Evolutionary conservation across 2,329 filamentous ascomycete species (phyloP), one percentile per base, ranked within the genome.

Genomic region (Ophiostoma quercus): DNA sequence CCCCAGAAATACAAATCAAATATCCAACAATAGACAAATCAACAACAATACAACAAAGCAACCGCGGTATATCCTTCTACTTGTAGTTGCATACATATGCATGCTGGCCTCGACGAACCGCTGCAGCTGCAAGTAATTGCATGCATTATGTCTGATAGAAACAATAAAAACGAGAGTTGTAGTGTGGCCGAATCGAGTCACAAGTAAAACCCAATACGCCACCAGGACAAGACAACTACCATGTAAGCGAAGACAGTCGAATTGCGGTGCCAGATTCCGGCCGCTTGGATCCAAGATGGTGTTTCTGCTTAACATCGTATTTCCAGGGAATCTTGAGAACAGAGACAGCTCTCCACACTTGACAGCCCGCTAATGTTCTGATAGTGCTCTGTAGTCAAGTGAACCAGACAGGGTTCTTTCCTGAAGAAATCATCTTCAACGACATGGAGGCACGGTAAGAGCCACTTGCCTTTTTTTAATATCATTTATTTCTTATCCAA

Each of bases 41-140:
- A 22, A 34, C 1, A 34, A 34, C 34, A 34, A 41, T 41, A 57
- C 16, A 25, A 5, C 51, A 29, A 25, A 57, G 8, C n/a, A 57
- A 29, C 51, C n/a, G 3, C 22, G 12, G 2, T n/a, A 22, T 57
- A 22, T 14, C 51, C n/a, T 25, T 25, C 51, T 57, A 14, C 51
- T 25, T 25, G 9, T 25, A 57, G 51, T 25, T 25, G 51, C 51
- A 57, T 57, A 25, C 51, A 57, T 57, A 22, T 57, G 51, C 51
- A 25, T 57, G 47, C 47, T 22, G 51, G 51, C 9, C 22, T 25
- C 22, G 25, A 62, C 25, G 57, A 62, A 62, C 57, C 32, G 57
- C 57, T 62, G 57, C 57, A 62, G 57, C 25, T 34, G 57, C 57
- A 62, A 62, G 57, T 16, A 16, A 62, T 34, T 62, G 57, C 57